Conservation (phyloP, 2,329 filamentous ascomycete genomes). For the Pseudovirgaria hyperparasitica region DNA sequence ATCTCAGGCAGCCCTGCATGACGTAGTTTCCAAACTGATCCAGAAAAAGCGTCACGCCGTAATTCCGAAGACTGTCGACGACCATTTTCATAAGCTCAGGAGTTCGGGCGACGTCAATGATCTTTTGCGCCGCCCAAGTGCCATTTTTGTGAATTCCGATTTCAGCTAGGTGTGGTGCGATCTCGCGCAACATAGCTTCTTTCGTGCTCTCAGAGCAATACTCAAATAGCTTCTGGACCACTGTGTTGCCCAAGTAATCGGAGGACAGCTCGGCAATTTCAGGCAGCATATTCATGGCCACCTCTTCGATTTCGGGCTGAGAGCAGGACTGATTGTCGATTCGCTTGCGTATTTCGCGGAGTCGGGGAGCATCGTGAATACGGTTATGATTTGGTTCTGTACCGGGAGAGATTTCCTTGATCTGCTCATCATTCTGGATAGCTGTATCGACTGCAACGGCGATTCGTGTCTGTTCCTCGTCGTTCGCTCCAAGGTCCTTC, state of each 20-base stretch:
- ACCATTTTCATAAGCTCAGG: constrained; percentile 73
- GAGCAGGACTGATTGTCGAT: constrained; percentile 92
- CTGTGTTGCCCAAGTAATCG: constrained; percentile 95
- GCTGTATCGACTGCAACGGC: constrained; percentile 61
- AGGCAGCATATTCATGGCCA: constrained; percentile 85
- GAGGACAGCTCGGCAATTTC: constrained; percentile 92
- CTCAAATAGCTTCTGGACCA: constrained; percentile 98
- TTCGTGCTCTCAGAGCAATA: constrained; percentile 84
- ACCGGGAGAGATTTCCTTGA: constrained; percentile 78
- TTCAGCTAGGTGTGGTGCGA: constrained; percentile 84
- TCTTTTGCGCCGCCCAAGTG: constrained; percentile 98
- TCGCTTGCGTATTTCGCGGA: constrained; percentile 90
- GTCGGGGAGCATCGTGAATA: constrained; percentile 83
- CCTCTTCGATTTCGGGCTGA: constrained; percentile 78
- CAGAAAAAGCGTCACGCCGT: constrained; percentile 82
- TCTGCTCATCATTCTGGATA: constrained; percentile 58
- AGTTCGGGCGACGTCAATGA: constrained; percentile 90
- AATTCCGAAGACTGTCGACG: constrained; percentile 70
- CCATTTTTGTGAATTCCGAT: constrained; percentile 99
- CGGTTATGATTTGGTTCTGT: constrained; percentile 79
- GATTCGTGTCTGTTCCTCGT: constrained; percentile 65
- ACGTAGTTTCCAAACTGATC: constrained; percentile 99
- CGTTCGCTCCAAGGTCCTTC: constrained; percentile 71
- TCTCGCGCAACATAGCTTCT: constrained; percentile 79
- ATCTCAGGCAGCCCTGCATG: constrained; percentile 89